Evolutionary conservation across 2,329 filamentous ascomycete species (phyloP).

Genomic region (Penicillium sp.): DNA sequence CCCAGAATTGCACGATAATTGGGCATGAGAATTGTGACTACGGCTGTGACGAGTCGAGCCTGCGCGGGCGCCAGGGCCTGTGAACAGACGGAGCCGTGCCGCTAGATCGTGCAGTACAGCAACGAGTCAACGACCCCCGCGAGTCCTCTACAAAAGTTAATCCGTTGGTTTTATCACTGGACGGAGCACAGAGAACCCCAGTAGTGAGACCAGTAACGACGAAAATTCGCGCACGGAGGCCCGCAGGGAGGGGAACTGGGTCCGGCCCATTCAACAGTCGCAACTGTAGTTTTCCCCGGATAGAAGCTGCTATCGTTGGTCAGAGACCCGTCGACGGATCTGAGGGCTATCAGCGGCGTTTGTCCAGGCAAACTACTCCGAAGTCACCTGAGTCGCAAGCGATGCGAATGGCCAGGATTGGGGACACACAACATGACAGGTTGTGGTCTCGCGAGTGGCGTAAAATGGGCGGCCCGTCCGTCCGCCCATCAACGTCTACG

Average conservation of each 20-base stretch:
- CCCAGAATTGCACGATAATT: conserved; percentile 28
- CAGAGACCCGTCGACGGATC: conserved; percentile 1
- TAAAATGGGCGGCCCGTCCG: conserved; percentile 6
- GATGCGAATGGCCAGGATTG: neutral
- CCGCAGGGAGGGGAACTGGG: conserved; percentile 10
- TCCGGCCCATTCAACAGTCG: neutral
- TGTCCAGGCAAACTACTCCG: neutral
- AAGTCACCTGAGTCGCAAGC: neutral
- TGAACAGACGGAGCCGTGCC: conserved; percentile 9
- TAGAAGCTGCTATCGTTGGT: conserved; percentile 12
- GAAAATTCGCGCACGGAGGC: conserved; percentile 20
- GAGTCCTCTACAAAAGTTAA: conserved; percentile 18
- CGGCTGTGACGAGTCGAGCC: conserved; percentile 27
- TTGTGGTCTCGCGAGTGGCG: conserved; percentile 10
- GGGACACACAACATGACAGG: conserved; percentile 16
- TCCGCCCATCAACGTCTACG: conserved; percentile 3
- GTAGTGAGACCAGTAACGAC: neutral
- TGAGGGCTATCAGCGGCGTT: conserved; percentile 16
- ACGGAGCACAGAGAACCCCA: neutral
- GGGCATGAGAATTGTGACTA: conserved; percentile 24
- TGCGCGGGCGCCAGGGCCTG: conserved; percentile 16
- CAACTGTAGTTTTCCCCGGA: conserved; percentile 4
- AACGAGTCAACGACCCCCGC: conserved; percentile 8
- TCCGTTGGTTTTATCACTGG: conserved; percentile 17
- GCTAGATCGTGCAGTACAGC: conserved; percentile 18